phyloP scores from a whole-genome alignment of 129 eudicot genomes.

The Chrysanthemum seticuspe region DNA sequence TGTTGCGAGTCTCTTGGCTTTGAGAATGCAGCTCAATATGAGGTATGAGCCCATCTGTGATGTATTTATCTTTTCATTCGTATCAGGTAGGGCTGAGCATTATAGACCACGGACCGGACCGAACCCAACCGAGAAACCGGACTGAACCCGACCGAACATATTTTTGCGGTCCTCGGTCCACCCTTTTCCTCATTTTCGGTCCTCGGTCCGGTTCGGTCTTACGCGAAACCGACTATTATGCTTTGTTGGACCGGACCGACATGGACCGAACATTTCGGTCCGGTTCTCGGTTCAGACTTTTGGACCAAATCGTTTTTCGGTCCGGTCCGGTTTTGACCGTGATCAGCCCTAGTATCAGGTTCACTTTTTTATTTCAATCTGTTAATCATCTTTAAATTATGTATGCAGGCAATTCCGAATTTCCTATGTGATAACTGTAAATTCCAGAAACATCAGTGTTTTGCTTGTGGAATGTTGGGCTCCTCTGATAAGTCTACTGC shows the following conservation, averaged over 20 bases:
- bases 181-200: too few species aligned
- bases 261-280: too few species aligned
- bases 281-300: too few species aligned
- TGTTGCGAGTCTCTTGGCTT: conserved; percentile 70
- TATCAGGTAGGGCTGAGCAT: background rate
- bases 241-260: too few species aligned
- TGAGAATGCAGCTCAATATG: conserved; percentile 46
- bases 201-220: too few species aligned
- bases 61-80: conserved; percentile 5
- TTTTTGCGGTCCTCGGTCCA: too few species aligned
- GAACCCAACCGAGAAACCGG: too few species aligned
- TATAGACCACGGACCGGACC: too few species aligned
- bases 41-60: conserved; percentile 44
- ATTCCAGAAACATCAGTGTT: conserved; percentile 76
- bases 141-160: too few species aligned
- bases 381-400: conserved; percentile 11
- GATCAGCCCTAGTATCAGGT: background rate
- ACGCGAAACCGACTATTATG: too few species aligned
- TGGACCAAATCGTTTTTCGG: too few species aligned
- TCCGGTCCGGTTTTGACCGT: too few species aligned
- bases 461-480: conserved; percentile 71
- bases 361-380: background rate
- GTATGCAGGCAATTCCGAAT: conserved; percentile 50
- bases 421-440: conserved; percentile 72
- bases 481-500: conserved; percentile 68